Evolutionary conservation across 108 stramenopile genomes (phyloP).

Genomic region (Nannochloropsis salina): DNA sequence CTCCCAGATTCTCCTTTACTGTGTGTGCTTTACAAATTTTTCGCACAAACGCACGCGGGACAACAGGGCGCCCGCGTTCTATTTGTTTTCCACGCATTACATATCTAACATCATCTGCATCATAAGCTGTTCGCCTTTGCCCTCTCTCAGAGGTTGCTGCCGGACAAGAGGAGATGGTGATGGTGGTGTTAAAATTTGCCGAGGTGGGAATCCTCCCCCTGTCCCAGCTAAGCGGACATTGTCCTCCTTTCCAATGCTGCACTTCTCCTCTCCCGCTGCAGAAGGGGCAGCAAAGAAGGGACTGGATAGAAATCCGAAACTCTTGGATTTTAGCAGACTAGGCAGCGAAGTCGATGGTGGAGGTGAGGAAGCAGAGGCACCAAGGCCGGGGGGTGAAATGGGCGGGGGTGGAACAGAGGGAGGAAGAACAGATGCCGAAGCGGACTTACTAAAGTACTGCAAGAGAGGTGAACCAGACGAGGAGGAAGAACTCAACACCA

Average conservation of each 20-base stretch:
- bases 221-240: too few species aligned
- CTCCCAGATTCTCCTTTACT: background rate
- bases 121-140: background rate
- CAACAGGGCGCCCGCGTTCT: too few species aligned
- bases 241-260: background rate
- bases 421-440: too few species aligned
- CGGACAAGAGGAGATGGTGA: background rate
- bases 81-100: background rate
- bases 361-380: background rate
- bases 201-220: background rate
- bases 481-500: too few species aligned
- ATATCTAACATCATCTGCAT: constrained; percentile 20
- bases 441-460: too few species aligned
- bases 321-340: background rate
- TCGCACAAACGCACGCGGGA: background rate
- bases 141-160: background rate
- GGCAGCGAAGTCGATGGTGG: background rate
- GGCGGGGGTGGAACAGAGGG: background rate
- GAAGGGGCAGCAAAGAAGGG: constrained; percentile 4
- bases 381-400: background rate
- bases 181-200: background rate
- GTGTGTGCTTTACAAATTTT: background rate
- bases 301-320: background rate
- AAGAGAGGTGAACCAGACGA: too few species aligned
- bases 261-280: constrained; percentile 3